Evolutionary conservation across 352 stramenopile species (phyloP).

Genomic region (Pythium oligandrum): DNA sequence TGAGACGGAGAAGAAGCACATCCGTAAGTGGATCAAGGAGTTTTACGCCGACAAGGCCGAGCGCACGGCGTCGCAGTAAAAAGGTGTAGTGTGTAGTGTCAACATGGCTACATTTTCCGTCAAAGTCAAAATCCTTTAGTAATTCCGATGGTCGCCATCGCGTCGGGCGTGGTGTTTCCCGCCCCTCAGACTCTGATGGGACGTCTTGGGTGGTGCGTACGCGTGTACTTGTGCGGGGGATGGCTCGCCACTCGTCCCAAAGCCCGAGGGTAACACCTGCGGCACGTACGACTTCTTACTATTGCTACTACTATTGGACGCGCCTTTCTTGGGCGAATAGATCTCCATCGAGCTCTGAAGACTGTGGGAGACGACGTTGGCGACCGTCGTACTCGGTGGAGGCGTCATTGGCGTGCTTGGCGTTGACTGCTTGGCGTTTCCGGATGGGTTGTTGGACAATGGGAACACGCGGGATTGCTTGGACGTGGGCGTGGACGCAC

Average conservation of each 20-base stretch:
- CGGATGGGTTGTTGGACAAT: constrained; percentile 1
- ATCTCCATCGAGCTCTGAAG: constrained; percentile 41
- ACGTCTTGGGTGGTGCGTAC: constrained; percentile 25
- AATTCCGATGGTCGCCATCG: not conserved
- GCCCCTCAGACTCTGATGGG: constrained; percentile 9
- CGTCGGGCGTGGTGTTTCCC: not conserved
- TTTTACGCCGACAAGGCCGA: constrained; percentile 28
- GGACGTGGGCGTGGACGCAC: constrained; percentile 1
- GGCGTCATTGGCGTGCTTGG: constrained; percentile 5
- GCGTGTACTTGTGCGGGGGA: not conserved
- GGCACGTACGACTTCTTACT: constrained; percentile 2
- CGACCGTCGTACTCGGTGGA: constrained; percentile 3
- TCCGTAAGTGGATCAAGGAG: constrained; percentile 47
- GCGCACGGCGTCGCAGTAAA: not conserved
- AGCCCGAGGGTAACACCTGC: constrained; percentile 5
- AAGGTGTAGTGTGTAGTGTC: too few species aligned
- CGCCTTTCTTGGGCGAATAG: constrained; percentile 47
- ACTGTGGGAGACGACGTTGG: constrained; percentile 7
- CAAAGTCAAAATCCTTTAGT: too few species aligned
- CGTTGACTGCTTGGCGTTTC: constrained; percentile 13
- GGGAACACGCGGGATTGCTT: not conserved
- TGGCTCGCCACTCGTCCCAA: not conserved
- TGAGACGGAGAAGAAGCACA: constrained; percentile 31
- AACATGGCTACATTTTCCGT: too few species aligned
- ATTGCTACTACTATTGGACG: constrained; percentile 8